These are phyloP conservation scores for Vitis amurensis DNA, from an alignment of 164 flowering plant species.

Conservation along the genomic window DNA sequence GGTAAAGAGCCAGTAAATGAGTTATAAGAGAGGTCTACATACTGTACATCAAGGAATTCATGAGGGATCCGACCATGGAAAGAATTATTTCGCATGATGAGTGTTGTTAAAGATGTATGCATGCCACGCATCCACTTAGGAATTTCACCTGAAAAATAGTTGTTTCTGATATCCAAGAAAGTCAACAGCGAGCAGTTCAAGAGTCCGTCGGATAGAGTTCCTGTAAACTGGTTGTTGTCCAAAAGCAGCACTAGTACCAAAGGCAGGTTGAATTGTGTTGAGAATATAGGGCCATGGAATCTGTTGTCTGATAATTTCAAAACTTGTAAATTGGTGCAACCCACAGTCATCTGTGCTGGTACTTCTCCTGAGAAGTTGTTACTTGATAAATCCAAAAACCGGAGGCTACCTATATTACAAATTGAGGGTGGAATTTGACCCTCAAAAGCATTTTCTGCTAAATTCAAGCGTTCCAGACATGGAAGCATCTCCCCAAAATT, in stretches of 20 bases:
- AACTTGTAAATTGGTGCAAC: neutral
- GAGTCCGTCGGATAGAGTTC: too few relatives aligned
- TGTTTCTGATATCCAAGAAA: too few relatives aligned
- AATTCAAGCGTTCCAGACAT: neutral
- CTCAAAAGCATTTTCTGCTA: neutral
- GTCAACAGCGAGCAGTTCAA: too few relatives aligned
- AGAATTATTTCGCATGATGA: neutral
- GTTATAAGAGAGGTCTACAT: neutral
- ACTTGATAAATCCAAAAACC: neutral
- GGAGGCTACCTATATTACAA: neutral
- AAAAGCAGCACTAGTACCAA: neutral
- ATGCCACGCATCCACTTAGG: neutral
- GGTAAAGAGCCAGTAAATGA: neutral
- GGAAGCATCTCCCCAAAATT: neutral
- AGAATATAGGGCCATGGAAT: neutral
- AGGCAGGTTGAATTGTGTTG: neutral
- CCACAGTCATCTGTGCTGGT: neutral
- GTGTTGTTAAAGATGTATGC: neutral
- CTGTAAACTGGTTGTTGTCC: neutral
- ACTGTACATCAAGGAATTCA: too few relatives aligned
- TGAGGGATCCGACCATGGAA: neutral
- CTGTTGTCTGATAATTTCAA: neutral
- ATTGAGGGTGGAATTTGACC: constrained; percentile 1
- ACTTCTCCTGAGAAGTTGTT: neutral
- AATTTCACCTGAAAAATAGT: too few relatives aligned